Base-by-base conservation (phyloP, 2,329 filamentous ascomycete species). In the Boeremia lycopersici region DNA sequence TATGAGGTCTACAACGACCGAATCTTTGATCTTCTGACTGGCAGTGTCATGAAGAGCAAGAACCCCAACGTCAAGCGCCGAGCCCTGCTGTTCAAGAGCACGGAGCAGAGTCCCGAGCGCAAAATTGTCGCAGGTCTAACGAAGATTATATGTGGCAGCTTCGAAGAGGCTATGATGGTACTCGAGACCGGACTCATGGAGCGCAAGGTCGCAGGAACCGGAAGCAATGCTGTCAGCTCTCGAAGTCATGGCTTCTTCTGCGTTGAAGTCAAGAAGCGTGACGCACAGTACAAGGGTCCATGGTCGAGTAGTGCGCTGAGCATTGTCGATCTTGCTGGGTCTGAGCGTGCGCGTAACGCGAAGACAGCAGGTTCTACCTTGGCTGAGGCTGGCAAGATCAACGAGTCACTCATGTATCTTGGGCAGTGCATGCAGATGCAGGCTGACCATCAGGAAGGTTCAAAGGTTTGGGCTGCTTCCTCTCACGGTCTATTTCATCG, bases 1-100 rank as follows among this genome's bases (percentile, higher is more conserved):
- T 98, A 98, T 75, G 95, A 99, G 74, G 93, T 99, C 1, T 97
- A 99, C 79, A 99, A 99, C 70, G 93, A 99, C 76, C 88, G 93
- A 31, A 98, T 99, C 62, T 98, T 96, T 73, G 95, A 99, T 68
- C 85, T 99, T 0, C 81, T 99, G 1, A 89, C 89, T 0, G 80
- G 82, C 0, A 82, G 84, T 2, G 76, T 81, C 19, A 83, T 83
- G 58, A 83, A 82, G 31, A 81, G 82, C 5, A 88, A 79, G 58
- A 70, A 74, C 43, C 75, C 76, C 26, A 77, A 75, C 26, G 75
- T 79, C n/a, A 79, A 80, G 58, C 86, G 95, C n/a, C 86, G 93
- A 26, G 87, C 91, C 0, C 78, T 99, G 2, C 80, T 96, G 0
- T 99, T 97, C 83, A 99, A 97, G 74, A 86, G 87, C 23, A 98